phyloP scores from a whole-genome alignment of 208 protist species.

The Balamuthia mandrillaris region DNA sequence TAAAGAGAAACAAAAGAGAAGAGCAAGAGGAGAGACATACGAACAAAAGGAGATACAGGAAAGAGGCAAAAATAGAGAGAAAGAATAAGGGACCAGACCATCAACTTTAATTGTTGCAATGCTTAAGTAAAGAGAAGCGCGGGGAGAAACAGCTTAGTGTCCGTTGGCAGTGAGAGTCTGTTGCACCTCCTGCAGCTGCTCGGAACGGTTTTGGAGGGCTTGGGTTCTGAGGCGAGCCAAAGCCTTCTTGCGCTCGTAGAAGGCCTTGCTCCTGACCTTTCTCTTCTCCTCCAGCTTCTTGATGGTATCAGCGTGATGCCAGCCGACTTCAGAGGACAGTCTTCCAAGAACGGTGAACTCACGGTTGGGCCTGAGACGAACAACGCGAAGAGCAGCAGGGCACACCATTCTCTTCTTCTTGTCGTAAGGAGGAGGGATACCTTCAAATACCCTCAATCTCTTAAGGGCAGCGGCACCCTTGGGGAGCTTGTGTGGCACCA shows the following conservation, averaged over 20 bases:
- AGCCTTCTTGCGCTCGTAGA: slow-evolving; percentile 71
- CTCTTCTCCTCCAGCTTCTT: slow-evolving; percentile 81
- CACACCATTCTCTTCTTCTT: slow-evolving; percentile 83
- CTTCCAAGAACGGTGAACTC: slow-evolving; percentile 76
- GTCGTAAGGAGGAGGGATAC: slow-evolving; percentile 83
- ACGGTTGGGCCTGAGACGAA: slow-evolving; percentile 59
- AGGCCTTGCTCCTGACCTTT: slow-evolving; percentile 63
- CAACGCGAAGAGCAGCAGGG: slow-evolving; percentile 77
- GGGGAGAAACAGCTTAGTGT: not conserved
- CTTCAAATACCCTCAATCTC: slow-evolving; percentile 83
- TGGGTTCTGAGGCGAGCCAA: slow-evolving; percentile 24
- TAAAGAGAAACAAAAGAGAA: no score
- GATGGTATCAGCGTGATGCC: slow-evolving; percentile 84
- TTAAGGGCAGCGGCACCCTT: slow-evolving; percentile 76
- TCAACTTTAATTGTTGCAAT: no score
- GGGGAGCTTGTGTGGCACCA: slow-evolving; percentile 92
- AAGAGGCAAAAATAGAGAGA: no score
- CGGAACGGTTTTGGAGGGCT: not conserved
- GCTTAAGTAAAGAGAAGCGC: no score
- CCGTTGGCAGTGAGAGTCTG: not conserved
- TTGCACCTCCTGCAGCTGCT: not conserved
- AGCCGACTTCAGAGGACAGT: slow-evolving; percentile 79
- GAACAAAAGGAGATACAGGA: no score
- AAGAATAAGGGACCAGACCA: no score
- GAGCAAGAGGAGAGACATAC: no score